These are phyloP conservation scores for Aegilops sharonensis DNA, from an alignment of 176 grass and related monocot species.

Conservation along the genomic window DNA sequence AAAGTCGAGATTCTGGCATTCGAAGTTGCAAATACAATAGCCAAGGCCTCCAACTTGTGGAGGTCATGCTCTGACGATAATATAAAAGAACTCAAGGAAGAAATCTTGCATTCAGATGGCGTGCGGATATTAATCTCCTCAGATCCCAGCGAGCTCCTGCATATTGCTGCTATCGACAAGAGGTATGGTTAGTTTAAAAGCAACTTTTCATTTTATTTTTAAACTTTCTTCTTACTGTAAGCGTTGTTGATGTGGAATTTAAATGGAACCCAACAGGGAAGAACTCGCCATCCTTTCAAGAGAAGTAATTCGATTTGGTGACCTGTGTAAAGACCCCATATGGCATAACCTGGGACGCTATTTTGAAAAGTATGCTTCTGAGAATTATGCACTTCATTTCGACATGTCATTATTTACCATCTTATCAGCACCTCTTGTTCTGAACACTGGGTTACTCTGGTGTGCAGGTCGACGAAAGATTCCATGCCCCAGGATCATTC, in stretches of 20 bases:
- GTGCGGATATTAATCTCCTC: conserved; percentile 65
- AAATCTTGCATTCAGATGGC: conserved; percentile 82
- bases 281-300: conserved; percentile 76
- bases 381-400: conserved; percentile 40
- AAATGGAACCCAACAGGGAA: conserved; percentile 65
- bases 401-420: not conserved
- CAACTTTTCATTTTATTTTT: not conserved
- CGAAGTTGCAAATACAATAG: conserved; percentile 95
- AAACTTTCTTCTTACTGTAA: not conserved
- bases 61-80: conserved; percentile 77
- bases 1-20: conserved; percentile 80
- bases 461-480: conserved; percentile 63
- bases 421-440: conserved; percentile 21
- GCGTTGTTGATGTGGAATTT: not conserved
- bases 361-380: conserved; percentile 71
- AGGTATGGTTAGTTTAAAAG: conserved; percentile 48
- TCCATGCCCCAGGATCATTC: conserved; percentile 59
- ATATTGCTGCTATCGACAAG: conserved; percentile 82
- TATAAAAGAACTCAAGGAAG: conserved; percentile 71
- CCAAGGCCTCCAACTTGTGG: conserved; percentile 72
- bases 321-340: conserved; percentile 88
- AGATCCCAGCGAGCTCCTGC: conserved; percentile 59
- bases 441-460: conserved; percentile 31
- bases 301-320: conserved; percentile 93
- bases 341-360: conserved; percentile 96